Percentiles rank a stretch among this genome's conserved stretches.
These are phyloP conservation scores for Citrullus colocynthis DNA, from an alignment of 306 rosid species.

Conservation along the genomic window DNA sequence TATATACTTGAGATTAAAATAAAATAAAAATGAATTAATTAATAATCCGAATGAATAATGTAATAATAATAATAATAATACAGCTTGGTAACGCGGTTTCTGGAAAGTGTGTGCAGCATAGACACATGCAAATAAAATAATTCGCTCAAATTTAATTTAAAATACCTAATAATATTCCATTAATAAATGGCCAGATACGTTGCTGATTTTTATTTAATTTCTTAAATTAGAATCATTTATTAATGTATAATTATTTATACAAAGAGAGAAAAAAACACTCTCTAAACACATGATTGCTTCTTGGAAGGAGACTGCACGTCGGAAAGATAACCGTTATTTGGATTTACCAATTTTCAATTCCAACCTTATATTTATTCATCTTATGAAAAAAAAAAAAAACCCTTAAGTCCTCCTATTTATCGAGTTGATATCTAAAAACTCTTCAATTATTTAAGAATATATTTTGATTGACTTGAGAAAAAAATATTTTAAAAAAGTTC, in stretches of 20 bases:
- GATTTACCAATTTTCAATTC: background rate
- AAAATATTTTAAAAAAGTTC: too few species aligned
- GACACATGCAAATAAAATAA: background rate
- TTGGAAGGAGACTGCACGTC: background rate
- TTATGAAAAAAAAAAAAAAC: too few species aligned
- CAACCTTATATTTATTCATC: background rate
- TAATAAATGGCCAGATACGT: background rate
- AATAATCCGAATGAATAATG: background rate
- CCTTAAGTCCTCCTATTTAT: too few species aligned
- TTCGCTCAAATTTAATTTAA: background rate
- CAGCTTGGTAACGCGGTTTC: slow-evolving; percentile 12
- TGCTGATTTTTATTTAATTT: background rate
- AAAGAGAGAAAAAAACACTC: background rate
- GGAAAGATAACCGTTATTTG: background rate
- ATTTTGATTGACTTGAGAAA: too few species aligned
- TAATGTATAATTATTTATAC: background rate
- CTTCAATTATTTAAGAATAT: too few species aligned
- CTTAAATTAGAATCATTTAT: background rate
- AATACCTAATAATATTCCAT: background rate
- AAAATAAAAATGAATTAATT: background rate
- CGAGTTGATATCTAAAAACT: too few species aligned
- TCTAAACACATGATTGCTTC: background rate
- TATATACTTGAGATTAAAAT: background rate
- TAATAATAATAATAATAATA: background rate
- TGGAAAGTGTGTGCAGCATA: background rate